phyloP scores from a whole-genome alignment of 2,329 filamentous ascomycete genomes.

The Coniochaeta sp. region DNA sequence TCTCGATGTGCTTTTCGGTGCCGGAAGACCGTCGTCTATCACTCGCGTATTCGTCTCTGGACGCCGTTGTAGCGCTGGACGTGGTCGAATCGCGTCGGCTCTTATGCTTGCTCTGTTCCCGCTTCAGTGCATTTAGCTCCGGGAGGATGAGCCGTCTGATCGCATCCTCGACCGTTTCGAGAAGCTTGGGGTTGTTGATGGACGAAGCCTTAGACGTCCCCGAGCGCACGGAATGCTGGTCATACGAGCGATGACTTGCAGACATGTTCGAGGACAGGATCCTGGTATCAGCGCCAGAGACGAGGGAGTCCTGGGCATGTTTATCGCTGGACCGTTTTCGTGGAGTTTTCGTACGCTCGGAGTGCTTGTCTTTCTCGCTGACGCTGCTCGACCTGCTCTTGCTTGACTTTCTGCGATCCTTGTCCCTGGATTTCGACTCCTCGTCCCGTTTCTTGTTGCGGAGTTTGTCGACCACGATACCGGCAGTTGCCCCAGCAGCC shows the following conservation, averaged over 20 bases:
- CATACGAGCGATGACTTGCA: constrained; percentile 47
- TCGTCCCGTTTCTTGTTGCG: constrained; percentile 39
- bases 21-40: constrained; percentile 55
- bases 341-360: constrained; percentile 37
- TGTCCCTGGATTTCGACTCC: constrained; percentile 26
- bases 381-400: constrained; percentile 45
- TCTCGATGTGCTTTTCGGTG: constrained; percentile 43
- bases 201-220: constrained; percentile 55
- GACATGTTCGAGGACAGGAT: constrained; percentile 46
- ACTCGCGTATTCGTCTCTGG: constrained; percentile 48
- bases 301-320: constrained; percentile 40
- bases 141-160: constrained; percentile 85
- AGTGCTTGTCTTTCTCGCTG: constrained; percentile 41
- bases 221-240: constrained; percentile 46
- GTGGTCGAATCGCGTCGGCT: constrained; percentile 60
- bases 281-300: constrained; percentile 48
- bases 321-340: constrained; percentile 44
- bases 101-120: constrained; percentile 75
- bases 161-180: constrained; percentile 89
- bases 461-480: constrained; percentile 33
- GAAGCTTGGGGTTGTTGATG: constrained; percentile 84
- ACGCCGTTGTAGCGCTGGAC: constrained; percentile 48
- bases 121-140: constrained; percentile 84
- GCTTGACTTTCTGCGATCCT: constrained; percentile 40
- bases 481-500: constrained; percentile 28